Percentiles rank a stretch among this genome's conserved stretches.
phyloP scores from a whole-genome alignment of 768 basidiomycete species.

The Boletus vinaceobasis region DNA sequence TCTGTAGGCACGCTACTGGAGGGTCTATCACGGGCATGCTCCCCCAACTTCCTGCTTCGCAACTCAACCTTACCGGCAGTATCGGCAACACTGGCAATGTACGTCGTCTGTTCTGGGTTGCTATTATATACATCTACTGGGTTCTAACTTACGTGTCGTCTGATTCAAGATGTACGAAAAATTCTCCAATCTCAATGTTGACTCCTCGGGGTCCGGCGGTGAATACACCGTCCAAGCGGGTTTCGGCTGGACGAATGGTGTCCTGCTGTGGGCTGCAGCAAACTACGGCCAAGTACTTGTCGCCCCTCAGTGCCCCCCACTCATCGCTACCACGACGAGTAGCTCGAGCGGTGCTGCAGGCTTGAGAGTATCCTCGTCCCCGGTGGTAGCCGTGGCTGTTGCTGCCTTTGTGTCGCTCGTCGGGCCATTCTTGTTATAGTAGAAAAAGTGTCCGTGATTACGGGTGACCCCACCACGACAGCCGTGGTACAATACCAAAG shows the following conservation, averaged over 20 bases:
- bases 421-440: slow-evolving; percentile 3
- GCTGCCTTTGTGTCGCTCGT: slow-evolving; percentile 1
- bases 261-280: slow-evolving; percentile 69
- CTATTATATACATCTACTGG: background rate
- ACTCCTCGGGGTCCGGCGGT: slow-evolving; percentile 76
- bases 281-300: slow-evolving; percentile 60
- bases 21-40: slow-evolving; percentile 74
- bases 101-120: slow-evolving; percentile 25
- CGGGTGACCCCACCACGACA: background rate
- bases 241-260: slow-evolving; percentile 90
- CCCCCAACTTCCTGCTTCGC: slow-evolving; percentile 61
- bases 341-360: slow-evolving; percentile 5
- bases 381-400: background rate
- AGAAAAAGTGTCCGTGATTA: background rate
- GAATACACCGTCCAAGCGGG: slow-evolving; percentile 89
- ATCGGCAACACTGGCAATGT: slow-evolving; percentile 71
- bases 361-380: background rate
- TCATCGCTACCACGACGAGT: slow-evolving; percentile 19
- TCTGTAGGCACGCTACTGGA: slow-evolving; percentile 75
- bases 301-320: slow-evolving; percentile 60
- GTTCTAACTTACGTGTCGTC: background rate
- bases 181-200: slow-evolving; percentile 75
- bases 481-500: background rate
- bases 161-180: slow-evolving; percentile 77
- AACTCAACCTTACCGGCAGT: slow-evolving; percentile 68